These are phyloP conservation scores for Kwoniella mangroviensis DNA, from an alignment of 768 basidiomycete genomes.

Conservation along the genomic window DNA sequence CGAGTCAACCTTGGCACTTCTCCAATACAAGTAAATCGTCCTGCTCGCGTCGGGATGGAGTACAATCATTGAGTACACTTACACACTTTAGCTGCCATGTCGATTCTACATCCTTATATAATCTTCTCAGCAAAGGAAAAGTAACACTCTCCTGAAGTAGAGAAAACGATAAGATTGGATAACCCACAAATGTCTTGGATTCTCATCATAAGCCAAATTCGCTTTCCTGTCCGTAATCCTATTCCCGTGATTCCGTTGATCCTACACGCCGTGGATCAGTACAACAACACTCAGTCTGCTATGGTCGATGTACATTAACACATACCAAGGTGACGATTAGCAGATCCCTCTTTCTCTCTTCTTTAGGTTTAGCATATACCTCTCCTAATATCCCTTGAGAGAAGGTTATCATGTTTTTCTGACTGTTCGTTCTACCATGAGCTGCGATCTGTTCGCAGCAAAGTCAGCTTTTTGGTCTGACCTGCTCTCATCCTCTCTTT, in stretches of 20 bases:
- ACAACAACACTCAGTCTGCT: neutral
- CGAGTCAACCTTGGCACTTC: neutral
- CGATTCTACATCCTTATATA: slow-evolving; percentile 48
- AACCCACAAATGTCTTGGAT: slow-evolving; percentile 62
- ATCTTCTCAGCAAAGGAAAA: slow-evolving; percentile 17
- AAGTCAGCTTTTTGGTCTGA: too few relatives aligned
- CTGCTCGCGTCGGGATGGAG: neutral
- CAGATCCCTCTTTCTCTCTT: slow-evolving; percentile 57
- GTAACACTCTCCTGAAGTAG: neutral
- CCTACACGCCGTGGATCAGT: slow-evolving; percentile 51
- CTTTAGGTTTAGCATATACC: slow-evolving; percentile 31
- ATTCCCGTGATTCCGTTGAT: slow-evolving; percentile 65
- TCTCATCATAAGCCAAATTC: slow-evolving; percentile 59
- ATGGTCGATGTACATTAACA: neutral
- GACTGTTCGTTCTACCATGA: slow-evolving; percentile 61
- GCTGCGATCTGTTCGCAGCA: too few relatives aligned
- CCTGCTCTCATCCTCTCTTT: too few relatives aligned
- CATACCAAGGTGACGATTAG: slow-evolving; percentile 63
- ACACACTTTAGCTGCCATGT: slow-evolving; percentile 64
- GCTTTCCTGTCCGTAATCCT: slow-evolving; percentile 58
- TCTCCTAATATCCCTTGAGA: slow-evolving; percentile 58
- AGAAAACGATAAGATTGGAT: neutral
- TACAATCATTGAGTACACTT: slow-evolving; percentile 25
- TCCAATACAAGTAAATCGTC: too few relatives aligned
- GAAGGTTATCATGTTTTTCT: slow-evolving; percentile 55